These are phyloP conservation scores for Trichophyton equinum DNA, from an alignment of 2,329 filamentous ascomycete genomes.

Conservation along the genomic window DNA sequence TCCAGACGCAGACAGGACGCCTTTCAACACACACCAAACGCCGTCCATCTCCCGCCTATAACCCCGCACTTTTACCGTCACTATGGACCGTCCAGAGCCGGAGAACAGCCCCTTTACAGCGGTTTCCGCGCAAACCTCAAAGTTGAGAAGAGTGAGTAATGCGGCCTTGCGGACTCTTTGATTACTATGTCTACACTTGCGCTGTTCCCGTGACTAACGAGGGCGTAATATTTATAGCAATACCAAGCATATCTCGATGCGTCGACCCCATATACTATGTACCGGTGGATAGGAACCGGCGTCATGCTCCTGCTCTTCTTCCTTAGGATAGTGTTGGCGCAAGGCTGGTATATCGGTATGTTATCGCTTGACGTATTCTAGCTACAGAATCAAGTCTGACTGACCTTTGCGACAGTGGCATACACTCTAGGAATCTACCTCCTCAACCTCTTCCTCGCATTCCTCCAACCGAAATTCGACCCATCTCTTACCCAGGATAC, in stretches of 20 bases:
- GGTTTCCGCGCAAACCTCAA: constrained; percentile 66
- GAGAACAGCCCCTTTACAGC: constrained; percentile 86
- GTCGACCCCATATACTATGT: constrained; percentile 76
- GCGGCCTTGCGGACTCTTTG: neutral
- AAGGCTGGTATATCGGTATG: constrained; percentile 97
- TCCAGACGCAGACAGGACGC: neutral
- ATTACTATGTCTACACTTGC: neutral
- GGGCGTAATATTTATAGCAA: constrained; percentile 43
- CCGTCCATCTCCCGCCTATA: neutral
- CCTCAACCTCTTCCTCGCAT: constrained; percentile 96
- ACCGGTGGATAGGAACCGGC: constrained; percentile 82
- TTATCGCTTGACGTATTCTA: neutral
- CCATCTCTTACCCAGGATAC: constrained; percentile 90
- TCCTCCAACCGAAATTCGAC: constrained; percentile 97
- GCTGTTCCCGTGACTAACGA: neutral
- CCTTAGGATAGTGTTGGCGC: constrained; percentile 74
- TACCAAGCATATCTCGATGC: constrained; percentile 92
- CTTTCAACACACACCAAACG: neutral
- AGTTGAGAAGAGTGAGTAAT: constrained; percentile 29
- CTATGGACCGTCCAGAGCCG: constrained; percentile 76
- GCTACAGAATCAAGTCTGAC: neutral
- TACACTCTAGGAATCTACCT: constrained; percentile 98
- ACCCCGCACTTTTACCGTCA: neutral
- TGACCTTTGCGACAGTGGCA: constrained; percentile 49
- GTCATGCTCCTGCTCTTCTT: constrained; percentile 68